phyloP scores from a whole-genome alignment of 257 asterid genomes.

The Solanum sejunctum region DNA sequence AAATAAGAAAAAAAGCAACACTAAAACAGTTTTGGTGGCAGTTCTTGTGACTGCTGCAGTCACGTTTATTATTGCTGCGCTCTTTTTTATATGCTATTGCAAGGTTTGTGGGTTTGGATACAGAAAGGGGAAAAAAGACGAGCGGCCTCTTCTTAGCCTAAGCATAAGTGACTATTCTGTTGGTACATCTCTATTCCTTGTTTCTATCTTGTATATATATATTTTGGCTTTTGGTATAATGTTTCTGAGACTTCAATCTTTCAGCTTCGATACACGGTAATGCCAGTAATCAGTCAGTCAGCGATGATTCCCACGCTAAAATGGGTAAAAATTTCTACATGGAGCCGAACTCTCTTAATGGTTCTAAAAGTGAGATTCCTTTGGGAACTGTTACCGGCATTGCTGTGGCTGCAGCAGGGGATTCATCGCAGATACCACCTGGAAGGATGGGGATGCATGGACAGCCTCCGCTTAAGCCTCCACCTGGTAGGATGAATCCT shows the following conservation, averaged over 20 bases:
- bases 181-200: conserved; percentile 23
- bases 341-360: conserved; percentile 24
- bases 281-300: conserved; percentile 26
- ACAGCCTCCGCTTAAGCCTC: conserved; percentile 48
- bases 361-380: conserved; percentile 33
- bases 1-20: conserved; percentile 18
- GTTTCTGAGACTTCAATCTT: conserved; percentile 3
- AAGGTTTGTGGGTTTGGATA: conserved; percentile 33
- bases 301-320: conserved; percentile 13
- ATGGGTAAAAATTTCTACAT: conserved; percentile 14
- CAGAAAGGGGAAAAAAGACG: conserved; percentile 49
- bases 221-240: neutral
- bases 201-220: neutral
- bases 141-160: conserved; percentile 84
- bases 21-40: conserved; percentile 41
- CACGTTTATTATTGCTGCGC: conserved; percentile 39
- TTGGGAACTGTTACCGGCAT: conserved; percentile 18
- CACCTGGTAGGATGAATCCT: conserved; percentile 48
- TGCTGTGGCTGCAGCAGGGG: conserved; percentile 13
- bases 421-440: conserved; percentile 10
- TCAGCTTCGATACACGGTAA: conserved; percentile 50
- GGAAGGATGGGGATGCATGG: conserved; percentile 17
- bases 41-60: conserved; percentile 61
- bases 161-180: conserved; percentile 59
- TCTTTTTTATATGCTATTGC: conserved; percentile 49